These are phyloP conservation scores for Suhomyces wounanorum DNA, from an alignment of 1,139 yeast genomes.

Conservation along the genomic window DNA sequence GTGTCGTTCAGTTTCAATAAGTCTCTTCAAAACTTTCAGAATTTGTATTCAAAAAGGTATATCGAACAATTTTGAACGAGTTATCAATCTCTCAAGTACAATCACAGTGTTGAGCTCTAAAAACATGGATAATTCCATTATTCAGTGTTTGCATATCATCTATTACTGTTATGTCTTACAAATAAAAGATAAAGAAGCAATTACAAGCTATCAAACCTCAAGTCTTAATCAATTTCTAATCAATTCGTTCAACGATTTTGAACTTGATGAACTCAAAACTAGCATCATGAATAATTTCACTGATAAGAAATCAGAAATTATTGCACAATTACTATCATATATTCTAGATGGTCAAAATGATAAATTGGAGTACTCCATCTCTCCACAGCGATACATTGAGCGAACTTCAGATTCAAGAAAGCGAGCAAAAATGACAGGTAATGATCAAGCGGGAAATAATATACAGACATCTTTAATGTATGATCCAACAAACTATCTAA, in stretches of 20 bases:
- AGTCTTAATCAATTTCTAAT: slow-evolving; percentile 17
- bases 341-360: slow-evolving; percentile 5
- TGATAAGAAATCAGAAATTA: slow-evolving; percentile 9
- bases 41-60: slow-evolving; percentile 24
- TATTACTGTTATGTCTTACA: slow-evolving; percentile 20
- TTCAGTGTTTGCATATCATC: slow-evolving; percentile 24
- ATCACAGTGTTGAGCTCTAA: neutral
- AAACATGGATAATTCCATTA: neutral
- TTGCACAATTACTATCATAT: slow-evolving; percentile 13
- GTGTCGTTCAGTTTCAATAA: slow-evolving; percentile 23
- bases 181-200: slow-evolving; percentile 10
- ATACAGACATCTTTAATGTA: slow-evolving; percentile 2
- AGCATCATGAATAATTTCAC: slow-evolving; percentile 10
- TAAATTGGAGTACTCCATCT: neutral
- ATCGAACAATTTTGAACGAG: slow-evolving; percentile 21
- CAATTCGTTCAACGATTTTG: slow-evolving; percentile 23
- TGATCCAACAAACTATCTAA: slow-evolving; percentile 14
- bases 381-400: neutral
- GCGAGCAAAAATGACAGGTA: neutral
- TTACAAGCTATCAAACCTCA: slow-evolving; percentile 21
- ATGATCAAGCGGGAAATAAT: neutral
- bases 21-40: slow-evolving; percentile 27
- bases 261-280: slow-evolving; percentile 18
- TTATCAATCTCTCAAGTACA: slow-evolving; percentile 7
- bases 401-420: neutral